These are phyloP conservation scores for Jaenimonas drosophilae DNA, from an alignment of 208 protist species.

Conservation along the genomic window DNA sequence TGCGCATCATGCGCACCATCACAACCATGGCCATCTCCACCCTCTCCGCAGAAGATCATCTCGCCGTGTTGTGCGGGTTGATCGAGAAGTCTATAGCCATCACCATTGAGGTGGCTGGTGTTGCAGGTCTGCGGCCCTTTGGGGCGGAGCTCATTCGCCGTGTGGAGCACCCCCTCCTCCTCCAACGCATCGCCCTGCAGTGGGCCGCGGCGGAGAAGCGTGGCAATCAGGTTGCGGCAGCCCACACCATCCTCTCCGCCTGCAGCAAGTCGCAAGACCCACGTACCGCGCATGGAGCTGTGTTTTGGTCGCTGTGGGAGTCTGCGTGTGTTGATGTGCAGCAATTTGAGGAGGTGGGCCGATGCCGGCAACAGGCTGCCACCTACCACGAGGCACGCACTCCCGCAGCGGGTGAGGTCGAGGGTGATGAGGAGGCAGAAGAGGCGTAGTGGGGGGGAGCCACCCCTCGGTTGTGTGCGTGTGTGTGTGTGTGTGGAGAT, in stretches of 20 bases:
- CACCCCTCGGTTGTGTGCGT: too few species aligned
- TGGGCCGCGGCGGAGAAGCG: conserved; percentile 74
- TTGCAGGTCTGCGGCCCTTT: conserved; percentile 21
- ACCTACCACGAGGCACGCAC: too few species aligned
- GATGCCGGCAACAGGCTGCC: conserved; percentile 45
- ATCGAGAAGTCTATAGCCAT: conserved; percentile 44
- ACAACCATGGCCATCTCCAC: conserved; percentile 10
- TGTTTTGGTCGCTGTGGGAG: conserved; percentile 75
- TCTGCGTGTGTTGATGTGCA: conserved; percentile 39
- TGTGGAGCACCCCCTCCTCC: conserved; percentile 17
- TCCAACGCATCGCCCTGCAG: conserved; percentile 59
- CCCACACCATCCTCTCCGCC: conserved; percentile 51
- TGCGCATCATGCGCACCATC: conserved; percentile 21
- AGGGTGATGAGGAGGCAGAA: too few species aligned
- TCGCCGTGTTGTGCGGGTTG: conserved; percentile 22
- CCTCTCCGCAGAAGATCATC: conserved; percentile 11
- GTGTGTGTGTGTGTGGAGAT: too few species aligned
- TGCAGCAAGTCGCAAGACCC: conserved; percentile 69
- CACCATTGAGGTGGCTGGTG: conserved; percentile 28
- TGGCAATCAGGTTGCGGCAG: conserved; percentile 26
- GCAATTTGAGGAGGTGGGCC: conserved; percentile 58
- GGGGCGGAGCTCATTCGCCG: conserved; percentile 26
- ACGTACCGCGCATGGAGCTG: conserved; percentile 21
- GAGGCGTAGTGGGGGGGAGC: too few species aligned
- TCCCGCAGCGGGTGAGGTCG: too few species aligned